phyloP scores from a whole-genome alignment of 768 basidiomycete genomes.

The Tricholoma saponaceum region DNA sequence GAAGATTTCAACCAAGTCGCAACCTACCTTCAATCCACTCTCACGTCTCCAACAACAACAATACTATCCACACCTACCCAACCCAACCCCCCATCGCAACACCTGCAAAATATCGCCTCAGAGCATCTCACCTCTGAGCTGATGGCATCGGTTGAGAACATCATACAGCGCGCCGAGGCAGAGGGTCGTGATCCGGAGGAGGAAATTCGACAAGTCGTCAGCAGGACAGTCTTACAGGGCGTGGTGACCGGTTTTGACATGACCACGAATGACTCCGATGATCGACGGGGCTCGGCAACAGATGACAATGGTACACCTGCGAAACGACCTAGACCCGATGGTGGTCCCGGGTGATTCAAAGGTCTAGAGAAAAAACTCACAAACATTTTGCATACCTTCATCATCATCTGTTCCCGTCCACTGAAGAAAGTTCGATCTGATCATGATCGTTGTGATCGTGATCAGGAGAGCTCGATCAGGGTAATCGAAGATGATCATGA shows the following conservation, averaged over 20 bases:
- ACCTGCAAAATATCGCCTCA: constrained; percentile 65
- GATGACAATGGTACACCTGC: constrained; percentile 26
- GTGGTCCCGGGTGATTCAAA: constrained; percentile 2
- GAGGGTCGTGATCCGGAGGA: constrained; percentile 67
- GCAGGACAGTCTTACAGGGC: constrained; percentile 63
- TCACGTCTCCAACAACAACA: constrained; percentile 6
- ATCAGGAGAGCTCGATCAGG: constrained; percentile 13
- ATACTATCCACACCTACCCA: constrained; percentile 17
- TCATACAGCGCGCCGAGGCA: constrained; percentile 51
- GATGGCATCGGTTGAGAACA: constrained; percentile 60
- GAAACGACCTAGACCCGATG: constrained; percentile 32
- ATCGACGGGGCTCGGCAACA: constrained; percentile 19
- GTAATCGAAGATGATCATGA: constrained; percentile 1
- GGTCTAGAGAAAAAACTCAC: too few relatives aligned
- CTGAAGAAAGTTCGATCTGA: constrained; percentile 23
- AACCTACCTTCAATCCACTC: constrained; percentile 48
- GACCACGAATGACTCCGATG: constrained; percentile 19
- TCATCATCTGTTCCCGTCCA: not conserved
- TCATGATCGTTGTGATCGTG: constrained; percentile 29
- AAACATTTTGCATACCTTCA: not conserved
- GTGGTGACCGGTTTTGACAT: constrained; percentile 58
- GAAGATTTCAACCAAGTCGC: constrained; percentile 73
- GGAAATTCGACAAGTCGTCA: constrained; percentile 59
- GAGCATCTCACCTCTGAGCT: constrained; percentile 65
- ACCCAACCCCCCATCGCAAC: constrained; percentile 46